phyloP scores from a whole-genome alignment of 2,329 filamentous ascomycete species.

The Penicillium sp. region DNA sequence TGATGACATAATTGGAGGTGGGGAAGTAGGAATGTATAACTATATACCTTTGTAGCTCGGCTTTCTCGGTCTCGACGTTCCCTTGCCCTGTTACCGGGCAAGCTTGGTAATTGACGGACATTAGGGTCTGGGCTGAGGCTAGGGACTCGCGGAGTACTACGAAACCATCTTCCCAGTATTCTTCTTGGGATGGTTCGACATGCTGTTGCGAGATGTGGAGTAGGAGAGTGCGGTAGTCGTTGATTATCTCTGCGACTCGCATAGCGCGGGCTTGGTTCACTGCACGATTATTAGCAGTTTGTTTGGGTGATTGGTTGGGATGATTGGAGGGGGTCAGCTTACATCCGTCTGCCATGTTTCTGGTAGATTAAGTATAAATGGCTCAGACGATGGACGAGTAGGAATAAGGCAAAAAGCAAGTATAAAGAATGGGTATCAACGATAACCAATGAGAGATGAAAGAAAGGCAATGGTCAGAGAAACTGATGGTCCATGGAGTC shows the following conservation, averaged over 20 bases:
- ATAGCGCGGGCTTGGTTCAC: slow-evolving; percentile 64
- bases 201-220: slow-evolving; percentile 57
- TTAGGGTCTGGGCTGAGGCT: slow-evolving; percentile 54
- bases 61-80: slow-evolving; percentile 55
- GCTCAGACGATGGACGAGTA: slow-evolving; percentile 2
- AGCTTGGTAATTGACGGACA: slow-evolving; percentile 53
- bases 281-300: slow-evolving; percentile 32
- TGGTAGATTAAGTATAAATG: slow-evolving; percentile 12
- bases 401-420: not conserved
- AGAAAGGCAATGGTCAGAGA: slow-evolving; percentile 6
- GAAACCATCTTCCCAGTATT: slow-evolving; percentile 60
- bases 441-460: slow-evolving; percentile 8
- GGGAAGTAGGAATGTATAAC: not conserved
- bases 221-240: slow-evolving; percentile 62
- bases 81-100: slow-evolving; percentile 42
- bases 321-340: slow-evolving; percentile 28
- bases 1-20: not conserved
- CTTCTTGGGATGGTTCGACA: slow-evolving; percentile 51
- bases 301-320: not conserved
- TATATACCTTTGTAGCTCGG: slow-evolving; percentile 54
- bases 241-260: slow-evolving; percentile 62
- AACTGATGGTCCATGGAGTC: not conserved
- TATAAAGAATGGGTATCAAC: slow-evolving; percentile 5
- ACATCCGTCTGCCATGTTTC: slow-evolving; percentile 57
- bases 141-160: slow-evolving; percentile 56